Percentiles rank a stretch among this genome's conserved stretches.
Conservation (phyloP, 1,139 yeast genomes). For the Suhomyces anneliseae region DNA sequence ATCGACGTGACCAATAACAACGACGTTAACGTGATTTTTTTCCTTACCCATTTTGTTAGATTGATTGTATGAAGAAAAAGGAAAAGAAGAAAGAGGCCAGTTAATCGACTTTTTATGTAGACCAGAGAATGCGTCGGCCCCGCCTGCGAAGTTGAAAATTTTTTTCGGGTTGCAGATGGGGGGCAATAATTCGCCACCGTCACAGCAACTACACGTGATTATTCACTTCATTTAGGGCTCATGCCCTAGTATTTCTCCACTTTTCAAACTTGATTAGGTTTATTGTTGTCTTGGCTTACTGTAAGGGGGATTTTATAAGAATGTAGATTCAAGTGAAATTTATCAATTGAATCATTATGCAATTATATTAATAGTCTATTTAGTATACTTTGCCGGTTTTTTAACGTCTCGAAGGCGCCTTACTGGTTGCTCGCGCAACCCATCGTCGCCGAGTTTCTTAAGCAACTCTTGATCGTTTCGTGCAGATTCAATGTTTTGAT, state of each 20-base stretch:
- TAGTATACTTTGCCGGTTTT: conserved; percentile 5
- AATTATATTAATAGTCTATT: conserved; percentile 4
- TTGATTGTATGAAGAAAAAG: conserved; percentile 7
- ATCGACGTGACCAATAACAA: conserved; percentile 64
- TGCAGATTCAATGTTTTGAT: conserved; percentile 31
- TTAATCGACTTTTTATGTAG: conserved; percentile 11
- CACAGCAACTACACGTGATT: conserved; percentile 1
- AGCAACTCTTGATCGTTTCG: conserved; percentile 27
- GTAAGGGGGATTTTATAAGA: too few species aligned
- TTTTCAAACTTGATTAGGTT: neutral
- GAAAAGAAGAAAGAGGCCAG: conserved; percentile 6
- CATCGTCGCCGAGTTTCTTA: conserved; percentile 23
- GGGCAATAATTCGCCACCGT: conserved; percentile 1
- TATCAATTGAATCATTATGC: neutral
- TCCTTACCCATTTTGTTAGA: conserved; percentile 67
- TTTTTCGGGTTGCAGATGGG: conserved; percentile 6
- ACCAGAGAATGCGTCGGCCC: conserved; percentile 9
- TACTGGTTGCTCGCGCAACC: conserved; percentile 12
- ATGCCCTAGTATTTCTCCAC: conserved; percentile 4
- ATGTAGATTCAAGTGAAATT: neutral
- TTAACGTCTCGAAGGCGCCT: conserved; percentile 7
- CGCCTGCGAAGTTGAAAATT: conserved; percentile 10
- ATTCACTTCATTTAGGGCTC: neutral
- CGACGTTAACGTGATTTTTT: conserved; percentile 97
- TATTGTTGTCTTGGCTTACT: too few species aligned